A percentile compares a stretch with the other conserved stretches of the same genome.
Evolutionary conservation across 192 early-diverging fungal species (phyloP).

Genomic region (Gaertneriomyces semiglobifer): DNA sequence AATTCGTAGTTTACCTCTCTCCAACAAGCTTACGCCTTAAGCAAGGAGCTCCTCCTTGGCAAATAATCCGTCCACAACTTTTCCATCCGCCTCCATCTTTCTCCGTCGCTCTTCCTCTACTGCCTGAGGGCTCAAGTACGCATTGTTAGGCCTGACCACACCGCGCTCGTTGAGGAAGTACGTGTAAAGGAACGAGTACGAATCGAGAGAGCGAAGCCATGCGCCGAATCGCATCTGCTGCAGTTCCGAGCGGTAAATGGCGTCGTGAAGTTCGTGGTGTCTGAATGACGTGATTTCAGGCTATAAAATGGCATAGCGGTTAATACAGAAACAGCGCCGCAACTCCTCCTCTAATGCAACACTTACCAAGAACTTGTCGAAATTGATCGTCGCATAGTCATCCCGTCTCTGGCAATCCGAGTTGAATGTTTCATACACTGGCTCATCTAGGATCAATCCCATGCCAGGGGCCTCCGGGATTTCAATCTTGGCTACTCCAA

Average conservation of each 20-base stretch:
- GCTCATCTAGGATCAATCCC: slow-evolving; percentile 76
- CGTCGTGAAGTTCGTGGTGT: slow-evolving; percentile 27
- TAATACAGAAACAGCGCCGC: not conserved
- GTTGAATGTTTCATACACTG: slow-evolving; percentile 32
- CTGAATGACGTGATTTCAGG: slow-evolving; percentile 17
- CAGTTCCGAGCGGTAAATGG: slow-evolving; percentile 26
- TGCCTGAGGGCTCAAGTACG: slow-evolving; percentile 7
- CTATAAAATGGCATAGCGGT: slow-evolving; percentile 7
- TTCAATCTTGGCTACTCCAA: slow-evolving; percentile 72
- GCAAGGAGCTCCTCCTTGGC: slow-evolving; percentile 11
- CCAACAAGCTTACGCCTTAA: too few species aligned
- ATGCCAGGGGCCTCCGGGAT: slow-evolving; percentile 94
- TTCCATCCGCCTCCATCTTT: slow-evolving; percentile 7
- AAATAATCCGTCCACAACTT: slow-evolving; percentile 20
- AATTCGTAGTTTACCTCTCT: too few species aligned
- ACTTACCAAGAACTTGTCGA: slow-evolving; percentile 15
- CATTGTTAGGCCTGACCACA: slow-evolving; percentile 32
- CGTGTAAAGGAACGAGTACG: slow-evolving; percentile 49
- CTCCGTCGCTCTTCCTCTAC: slow-evolving; percentile 6
- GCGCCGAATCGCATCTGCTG: slow-evolving; percentile 33
- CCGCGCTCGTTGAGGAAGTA: slow-evolving; percentile 46
- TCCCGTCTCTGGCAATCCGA: slow-evolving; percentile 23
- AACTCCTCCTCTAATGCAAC: not conserved
- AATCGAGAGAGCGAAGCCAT: slow-evolving; percentile 42
- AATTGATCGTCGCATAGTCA: slow-evolving; percentile 14